These are phyloP conservation scores for Diaporthe australafricana DNA, from an alignment of 2,329 filamentous ascomycete genomes.

Conservation along the genomic window DNA sequence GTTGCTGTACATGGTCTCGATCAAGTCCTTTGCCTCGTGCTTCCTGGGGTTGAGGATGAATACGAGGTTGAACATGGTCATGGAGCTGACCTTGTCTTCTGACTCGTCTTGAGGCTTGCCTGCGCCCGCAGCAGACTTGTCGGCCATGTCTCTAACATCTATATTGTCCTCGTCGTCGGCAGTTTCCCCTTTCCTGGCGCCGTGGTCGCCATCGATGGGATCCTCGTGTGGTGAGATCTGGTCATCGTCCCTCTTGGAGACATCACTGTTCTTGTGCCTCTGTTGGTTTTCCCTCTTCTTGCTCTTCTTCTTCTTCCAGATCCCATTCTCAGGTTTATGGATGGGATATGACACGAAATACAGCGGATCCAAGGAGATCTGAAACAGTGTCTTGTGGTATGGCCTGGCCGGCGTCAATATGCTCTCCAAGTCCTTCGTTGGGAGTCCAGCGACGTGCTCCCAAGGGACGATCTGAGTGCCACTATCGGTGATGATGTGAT, in stretches of 20 bases:
- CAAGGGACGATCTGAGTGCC: constrained; percentile 72
- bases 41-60: constrained; percentile 88
- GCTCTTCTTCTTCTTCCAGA: constrained; percentile 78
- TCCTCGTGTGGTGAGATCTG: constrained; percentile 42
- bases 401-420: constrained; percentile 80
- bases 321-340: constrained; percentile 82
- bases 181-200: constrained; percentile 40
- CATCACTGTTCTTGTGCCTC: constrained; percentile 44
- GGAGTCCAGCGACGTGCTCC: constrained; percentile 80
- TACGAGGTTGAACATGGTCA: constrained; percentile 98
- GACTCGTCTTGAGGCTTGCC: constrained; percentile 56
- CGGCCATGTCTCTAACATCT: constrained; percentile 45
- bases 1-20: constrained; percentile 84
- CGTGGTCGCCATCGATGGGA: constrained; percentile 38
- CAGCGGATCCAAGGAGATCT: constrained; percentile 83
- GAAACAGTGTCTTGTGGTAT: constrained; percentile 85
- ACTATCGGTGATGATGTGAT: constrained; percentile 66
- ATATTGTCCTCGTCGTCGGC: constrained; percentile 45
- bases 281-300: constrained; percentile 51
- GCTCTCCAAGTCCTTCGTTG: constrained; percentile 82
- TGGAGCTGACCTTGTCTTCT: constrained; percentile 74
- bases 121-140: constrained; percentile 48
- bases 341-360: constrained; percentile 87
- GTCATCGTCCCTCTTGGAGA: constrained; percentile 45
- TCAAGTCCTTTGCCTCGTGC: constrained; percentile 79